Base-by-base conservation (phyloP, 1,139 yeast genomes). In the Candida mesenterica region DNA sequence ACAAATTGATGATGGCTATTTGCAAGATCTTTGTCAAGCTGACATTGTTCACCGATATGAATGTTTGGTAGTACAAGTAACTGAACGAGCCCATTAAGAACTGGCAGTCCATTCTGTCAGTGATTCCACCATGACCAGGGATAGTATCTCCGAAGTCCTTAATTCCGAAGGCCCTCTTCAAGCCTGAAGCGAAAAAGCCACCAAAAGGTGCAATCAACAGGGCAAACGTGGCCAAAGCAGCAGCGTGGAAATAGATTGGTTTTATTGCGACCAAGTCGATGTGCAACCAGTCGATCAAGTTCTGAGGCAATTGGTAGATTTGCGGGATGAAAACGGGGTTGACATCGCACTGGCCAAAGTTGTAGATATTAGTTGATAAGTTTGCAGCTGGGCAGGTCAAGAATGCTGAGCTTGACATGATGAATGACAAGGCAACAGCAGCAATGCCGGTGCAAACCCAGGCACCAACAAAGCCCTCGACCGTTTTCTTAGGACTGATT, bases 121-220 rank as follows among this genome's bases (percentile, higher is more conserved):
- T 90, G 46, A 92, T 81, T 46, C 99, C 99, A 43, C 99, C 99
- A 56, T 92, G 99, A 25, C 99, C 99, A 8, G 96, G 96, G 45
- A 87, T 87, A 14, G 95, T 85, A 55, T 86, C 90, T 42, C 96
- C 96, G 54, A 87, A 87, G 59, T 87, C 96, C 62, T 87, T 87
- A 40, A 90, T 90, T 52, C 94, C 86, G 66, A 92, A 90, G n/a
- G 97, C 89, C 61, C 99, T 81, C 68, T 92, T 92, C 51, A 94
- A 73, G 10, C 98, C 99, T 34, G 95, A 84, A 3, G 98, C 98
- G 52, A 92, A 92, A 61, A 92, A 92, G 1, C 99, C 99, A 36
- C 99, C 99, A 58, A 92, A 92, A 40, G 99, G 99, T 2, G 99
- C 99, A 59, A 92, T 84, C 46, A 94, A 73, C 1, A 97, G 90